Percentiles rank a stretch among this genome's conserved stretches.
Conservation (phyloP, 2,329 filamentous ascomycete genomes). For the Arthrobotrys musiformis region DNA sequence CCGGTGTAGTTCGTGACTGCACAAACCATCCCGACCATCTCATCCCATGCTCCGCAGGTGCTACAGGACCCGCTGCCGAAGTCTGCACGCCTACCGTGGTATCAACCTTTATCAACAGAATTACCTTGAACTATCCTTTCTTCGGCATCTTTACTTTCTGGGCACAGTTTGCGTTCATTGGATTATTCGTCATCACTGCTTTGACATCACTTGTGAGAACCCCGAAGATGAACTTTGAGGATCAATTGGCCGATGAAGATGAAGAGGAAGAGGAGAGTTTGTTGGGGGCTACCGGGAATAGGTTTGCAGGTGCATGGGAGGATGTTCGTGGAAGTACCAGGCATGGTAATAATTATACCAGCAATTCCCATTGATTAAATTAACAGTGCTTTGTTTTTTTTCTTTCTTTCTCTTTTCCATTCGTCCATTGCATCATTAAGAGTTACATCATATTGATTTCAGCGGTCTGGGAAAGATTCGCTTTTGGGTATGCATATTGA, state of each 20-base stretch:
- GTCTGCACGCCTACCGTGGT: conserved; percentile 92
- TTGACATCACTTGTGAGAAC: conserved; percentile 81
- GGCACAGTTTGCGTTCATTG: conserved; percentile 93
- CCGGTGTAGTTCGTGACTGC: conserved; percentile 75
- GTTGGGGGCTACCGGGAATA: conserved; percentile 80
- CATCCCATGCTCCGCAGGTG: conserved; percentile 81
- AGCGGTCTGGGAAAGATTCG: neutral
- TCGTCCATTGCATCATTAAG: neutral
- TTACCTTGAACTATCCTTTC: conserved; percentile 93
- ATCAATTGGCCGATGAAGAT: conserved; percentile 89
- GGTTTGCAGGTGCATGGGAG: conserved; percentile 88
- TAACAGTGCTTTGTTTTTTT: conserved; percentile 1
- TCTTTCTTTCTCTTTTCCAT: neutral
- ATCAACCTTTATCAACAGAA: conserved; percentile 90
- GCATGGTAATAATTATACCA: conserved; percentile 7
- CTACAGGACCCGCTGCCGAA: conserved; percentile 75
- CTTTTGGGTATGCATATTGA: conserved; percentile 36
- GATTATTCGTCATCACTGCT: conserved; percentile 83
- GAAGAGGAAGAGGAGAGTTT: conserved; percentile 90
- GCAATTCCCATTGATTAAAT: neutral
- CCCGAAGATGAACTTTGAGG: conserved; percentile 78
- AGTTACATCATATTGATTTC: neutral
- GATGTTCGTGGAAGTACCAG: conserved; percentile 74
- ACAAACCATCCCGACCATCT: conserved; percentile 76
- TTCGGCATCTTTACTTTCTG: conserved; percentile 94